A percentile compares a stretch with the other conserved stretches of the same genome.
Conservation (phyloP, 345 rosid species). For the Carallia pectinifolia region DNA sequence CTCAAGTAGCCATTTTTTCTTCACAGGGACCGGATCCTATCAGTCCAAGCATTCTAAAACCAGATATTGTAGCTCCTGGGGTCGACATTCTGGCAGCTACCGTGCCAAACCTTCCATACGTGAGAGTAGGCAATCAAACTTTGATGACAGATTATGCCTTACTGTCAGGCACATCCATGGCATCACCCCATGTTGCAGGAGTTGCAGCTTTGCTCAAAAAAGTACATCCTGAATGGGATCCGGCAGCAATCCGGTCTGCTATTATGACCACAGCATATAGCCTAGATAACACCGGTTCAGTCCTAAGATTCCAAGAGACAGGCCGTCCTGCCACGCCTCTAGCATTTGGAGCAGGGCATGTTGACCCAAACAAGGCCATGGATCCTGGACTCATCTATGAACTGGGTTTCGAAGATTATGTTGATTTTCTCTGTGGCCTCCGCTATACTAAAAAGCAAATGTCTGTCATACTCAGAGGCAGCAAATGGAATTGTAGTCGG, state of each 20-base stretch:
- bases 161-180: constrained; percentile 36
- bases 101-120: background rate
- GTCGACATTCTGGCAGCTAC: constrained; percentile 1
- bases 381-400: constrained; percentile 51
- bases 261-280: constrained; percentile 33
- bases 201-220: constrained; percentile 20
- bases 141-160: constrained; percentile 39
- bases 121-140: constrained; percentile 22
- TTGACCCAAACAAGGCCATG: constrained; percentile 42
- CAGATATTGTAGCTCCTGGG: constrained; percentile 51
- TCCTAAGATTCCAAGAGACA: constrained; percentile 20
- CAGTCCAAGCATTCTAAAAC: constrained; percentile 37
- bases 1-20: constrained; percentile 59
- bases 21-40: constrained; percentile 62
- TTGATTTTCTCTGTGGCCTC: constrained; percentile 40
- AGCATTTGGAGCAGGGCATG: constrained; percentile 42
- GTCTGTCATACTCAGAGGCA: constrained; percentile 30
- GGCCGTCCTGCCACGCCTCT: constrained; percentile 37
- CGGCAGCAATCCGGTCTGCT: constrained; percentile 26
- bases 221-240: constrained; percentile 24
- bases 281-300: constrained; percentile 24
- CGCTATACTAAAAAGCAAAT: constrained; percentile 38
- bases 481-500: constrained; percentile 37
- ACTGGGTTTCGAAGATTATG: constrained; percentile 33
- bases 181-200: constrained; percentile 24